A percentile compares a stretch with the other conserved stretches of the same genome.
phyloP scores from a whole-genome alignment of 305 asterid species.

The Ruellia speciosa region DNA sequence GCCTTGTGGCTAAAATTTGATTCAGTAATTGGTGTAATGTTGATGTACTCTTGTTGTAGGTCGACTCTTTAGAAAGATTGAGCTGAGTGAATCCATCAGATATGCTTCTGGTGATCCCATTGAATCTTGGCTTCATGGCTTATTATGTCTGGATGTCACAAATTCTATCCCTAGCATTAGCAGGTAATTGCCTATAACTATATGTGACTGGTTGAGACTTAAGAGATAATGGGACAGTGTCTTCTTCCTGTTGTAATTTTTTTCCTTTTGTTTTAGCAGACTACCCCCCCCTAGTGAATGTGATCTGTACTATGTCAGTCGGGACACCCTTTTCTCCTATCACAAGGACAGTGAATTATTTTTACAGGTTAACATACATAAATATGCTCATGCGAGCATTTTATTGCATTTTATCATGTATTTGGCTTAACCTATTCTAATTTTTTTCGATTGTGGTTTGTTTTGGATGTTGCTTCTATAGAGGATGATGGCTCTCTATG shows the following conservation, averaged over 20 bases:
- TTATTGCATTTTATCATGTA: slow-evolving; percentile 8
- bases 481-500: slow-evolving; percentile 96
- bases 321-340: slow-evolving; percentile 88
- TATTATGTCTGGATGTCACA: slow-evolving; percentile 79
- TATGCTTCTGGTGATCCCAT: slow-evolving; percentile 91
- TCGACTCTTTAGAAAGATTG: slow-evolving; percentile 69
- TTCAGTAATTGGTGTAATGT: slow-evolving; percentile 18
- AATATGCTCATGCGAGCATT: neutral
- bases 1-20: neutral
- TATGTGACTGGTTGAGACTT: slow-evolving; percentile 12
- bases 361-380: slow-evolving; percentile 52
- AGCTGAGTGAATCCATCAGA: slow-evolving; percentile 81
- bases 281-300: slow-evolving; percentile 72
- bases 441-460: slow-evolving; percentile 8
- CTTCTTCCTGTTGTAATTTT: slow-evolving; percentile 12
- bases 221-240: slow-evolving; percentile 6
- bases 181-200: slow-evolving; percentile 35
- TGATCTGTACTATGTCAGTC: slow-evolving; percentile 84
- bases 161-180: slow-evolving; percentile 57
- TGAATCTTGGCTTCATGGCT: slow-evolving; percentile 77
- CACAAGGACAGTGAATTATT: slow-evolving; percentile 83
- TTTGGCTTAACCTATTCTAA: neutral
- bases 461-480: slow-evolving; percentile 28
- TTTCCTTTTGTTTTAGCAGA: slow-evolving; percentile 24
- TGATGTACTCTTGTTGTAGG: slow-evolving; percentile 39